Evolutionary conservation across 2,329 filamentous ascomycete species (phyloP).

Genomic region (Verticillium albo-atrum): DNA sequence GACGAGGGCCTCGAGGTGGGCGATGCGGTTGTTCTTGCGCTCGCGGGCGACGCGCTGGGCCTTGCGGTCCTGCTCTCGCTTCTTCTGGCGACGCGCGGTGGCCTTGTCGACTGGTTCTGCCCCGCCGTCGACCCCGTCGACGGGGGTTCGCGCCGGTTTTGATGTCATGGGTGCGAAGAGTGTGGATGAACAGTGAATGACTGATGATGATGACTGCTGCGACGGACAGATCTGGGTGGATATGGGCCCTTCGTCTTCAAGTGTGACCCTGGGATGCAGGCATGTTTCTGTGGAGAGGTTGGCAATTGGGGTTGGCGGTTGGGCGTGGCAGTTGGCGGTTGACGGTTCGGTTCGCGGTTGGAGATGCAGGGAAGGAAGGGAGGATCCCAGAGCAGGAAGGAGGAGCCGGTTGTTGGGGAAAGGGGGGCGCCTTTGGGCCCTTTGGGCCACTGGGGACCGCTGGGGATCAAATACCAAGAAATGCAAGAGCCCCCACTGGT

Average conservation of each 20-base stretch:
- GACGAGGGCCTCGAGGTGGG: conserved; percentile 23
- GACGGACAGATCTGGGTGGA: neutral
- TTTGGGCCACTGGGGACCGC: too few species aligned
- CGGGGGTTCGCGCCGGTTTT: neutral
- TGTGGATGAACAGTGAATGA: neutral
- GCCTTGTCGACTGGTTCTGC: conserved; percentile 4
- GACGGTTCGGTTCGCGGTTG: neutral
- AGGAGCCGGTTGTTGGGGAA: too few species aligned
- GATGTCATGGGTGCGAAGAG: too few species aligned
- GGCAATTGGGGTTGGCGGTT: neutral
- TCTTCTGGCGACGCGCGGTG: conserved; percentile 18
- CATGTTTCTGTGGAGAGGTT: conserved; percentile 3
- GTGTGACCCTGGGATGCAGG: neutral
- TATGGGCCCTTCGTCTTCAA: neutral
- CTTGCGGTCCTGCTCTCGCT: conserved; percentile 25
- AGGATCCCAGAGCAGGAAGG: too few species aligned
- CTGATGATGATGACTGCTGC: too few species aligned
- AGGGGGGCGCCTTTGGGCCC: too few species aligned
- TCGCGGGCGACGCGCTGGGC: conserved; percentile 25
- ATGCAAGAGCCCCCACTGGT: neutral
- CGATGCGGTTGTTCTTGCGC: conserved; percentile 23
- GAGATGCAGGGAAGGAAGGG: neutral
- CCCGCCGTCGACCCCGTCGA: neutral
- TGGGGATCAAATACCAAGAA: neutral
- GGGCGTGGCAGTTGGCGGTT: too few species aligned